A percentile compares a stretch with the other conserved stretches of the same genome.
Evolutionary conservation across 805 yeast genomes (phyloP).

Genomic region (Wickerhamomyces sydowiorum): DNA sequence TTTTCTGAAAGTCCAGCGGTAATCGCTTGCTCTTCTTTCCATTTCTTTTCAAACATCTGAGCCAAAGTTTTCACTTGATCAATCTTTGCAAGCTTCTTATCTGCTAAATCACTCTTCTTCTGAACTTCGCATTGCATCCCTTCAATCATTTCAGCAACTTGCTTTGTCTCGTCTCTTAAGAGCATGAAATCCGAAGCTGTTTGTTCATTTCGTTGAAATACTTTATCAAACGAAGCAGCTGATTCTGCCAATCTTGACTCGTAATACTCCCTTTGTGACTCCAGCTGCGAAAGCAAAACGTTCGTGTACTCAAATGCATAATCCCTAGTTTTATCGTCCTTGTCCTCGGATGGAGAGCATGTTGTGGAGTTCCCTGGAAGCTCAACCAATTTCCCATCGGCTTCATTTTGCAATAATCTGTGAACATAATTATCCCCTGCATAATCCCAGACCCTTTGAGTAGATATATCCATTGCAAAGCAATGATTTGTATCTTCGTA

Average conservation of each 20-base stretch:
- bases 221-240: conserved; percentile 11
- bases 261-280: conserved; percentile 80
- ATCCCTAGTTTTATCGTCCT: conserved; percentile 43
- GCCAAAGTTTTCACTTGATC: conserved; percentile 15
- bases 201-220: background rate
- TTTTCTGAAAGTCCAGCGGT: conserved; percentile 35
- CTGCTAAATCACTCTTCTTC: conserved; percentile 3
- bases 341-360: conserved; percentile 1
- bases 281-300: conserved; percentile 70
- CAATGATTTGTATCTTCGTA: conserved; percentile 76
- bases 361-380: conserved; percentile 24
- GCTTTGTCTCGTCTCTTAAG: conserved; percentile 15
- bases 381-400: conserved; percentile 88
- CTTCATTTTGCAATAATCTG: conserved; percentile 73
- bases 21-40: conserved; percentile 42
- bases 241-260: conserved; percentile 44
- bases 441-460: conserved; percentile 93
- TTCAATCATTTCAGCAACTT: conserved; percentile 11
- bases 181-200: conserved; percentile 22
- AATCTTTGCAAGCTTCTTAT: background rate
- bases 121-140: conserved; percentile 1
- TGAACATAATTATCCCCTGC: conserved; percentile 90
- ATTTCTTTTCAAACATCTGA: conserved; percentile 27
- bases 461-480: conserved; percentile 79
- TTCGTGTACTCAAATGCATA: conserved; percentile 77